Base-by-base conservation (phyloP, 1,139 yeast species). In the Suhomyces terraborum region DNA sequence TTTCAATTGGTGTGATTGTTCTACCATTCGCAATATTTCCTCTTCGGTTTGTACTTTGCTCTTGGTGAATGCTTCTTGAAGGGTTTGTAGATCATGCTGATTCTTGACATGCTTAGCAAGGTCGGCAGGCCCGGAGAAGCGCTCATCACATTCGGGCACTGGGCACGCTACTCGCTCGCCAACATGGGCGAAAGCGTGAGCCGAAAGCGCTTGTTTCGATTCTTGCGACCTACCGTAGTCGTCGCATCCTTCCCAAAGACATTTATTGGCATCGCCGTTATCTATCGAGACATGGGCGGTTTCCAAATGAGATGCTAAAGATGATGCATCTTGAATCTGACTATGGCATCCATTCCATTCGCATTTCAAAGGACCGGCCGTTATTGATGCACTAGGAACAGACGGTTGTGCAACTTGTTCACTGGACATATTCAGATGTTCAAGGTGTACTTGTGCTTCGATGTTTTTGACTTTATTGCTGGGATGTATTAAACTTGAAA, bases 81-180 rank as follows among this genome's bases (percentile, higher is more conserved):
- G 54, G 38, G 63, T 60, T 43, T 70, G 71, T 42, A 73, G 68
- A 43, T 79, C 83, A 53, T 83, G 89, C 1, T 75, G 83, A 0
- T 81, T 75, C 37, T 80, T 72, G 40, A 83, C 69, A 56, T 85
- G 93, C 52, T 79, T 75, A 10, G 83, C 75, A 47, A 85, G 64
- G 1, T 83, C 85, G 48, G 80, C 87, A 1, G 82, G 68, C 42
- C 83, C 59, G 0, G 79, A 72, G 53, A 82, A 83, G 38, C 73
- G 74, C 46, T 79, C 73, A 43, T 75, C 78, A 61, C 93, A 85
- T 52, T 82, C 88, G 1, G 88, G 88, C 10, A 83, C 69, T 0
- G 81, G 73, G 55, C 94, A 85, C 49, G 82, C 23, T 87, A 87
- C 50, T 75, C 75, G 52, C 82, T 40, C 87, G 0, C 85, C 83